These are phyloP conservation scores for Coemansia sp. DNA, from an alignment of 192 early-diverging fungal species.

Conservation along the genomic window DNA sequence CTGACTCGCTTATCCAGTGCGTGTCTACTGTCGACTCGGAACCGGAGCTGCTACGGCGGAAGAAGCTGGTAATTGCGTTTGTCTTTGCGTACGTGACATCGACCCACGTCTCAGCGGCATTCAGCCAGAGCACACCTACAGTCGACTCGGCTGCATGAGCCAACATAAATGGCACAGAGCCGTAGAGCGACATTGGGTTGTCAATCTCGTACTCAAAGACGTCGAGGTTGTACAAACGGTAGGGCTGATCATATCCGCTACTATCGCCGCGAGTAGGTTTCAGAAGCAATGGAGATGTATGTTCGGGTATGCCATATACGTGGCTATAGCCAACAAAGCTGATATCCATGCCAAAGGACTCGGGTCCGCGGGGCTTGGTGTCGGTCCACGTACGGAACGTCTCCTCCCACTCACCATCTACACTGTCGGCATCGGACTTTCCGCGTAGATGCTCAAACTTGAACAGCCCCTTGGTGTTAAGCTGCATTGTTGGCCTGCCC, in stretches of 20 bases:
- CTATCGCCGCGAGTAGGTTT: slow-evolving; percentile 78
- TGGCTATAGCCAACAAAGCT: slow-evolving; percentile 80
- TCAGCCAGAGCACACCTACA: slow-evolving; percentile 87
- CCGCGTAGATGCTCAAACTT: slow-evolving; percentile 73
- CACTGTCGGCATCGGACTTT: slow-evolving; percentile 36
- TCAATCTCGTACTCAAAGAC: slow-evolving; percentile 97
- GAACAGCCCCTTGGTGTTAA: slow-evolving; percentile 85
- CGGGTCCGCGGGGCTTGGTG: slow-evolving; percentile 92
- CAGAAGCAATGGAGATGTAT: slow-evolving; percentile 81
- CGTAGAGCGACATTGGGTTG: slow-evolving; percentile 96
- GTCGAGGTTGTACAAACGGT: slow-evolving; percentile 95
- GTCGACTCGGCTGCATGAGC: slow-evolving; percentile 76
- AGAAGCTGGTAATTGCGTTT: slow-evolving; percentile 28
- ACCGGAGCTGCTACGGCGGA: slow-evolving; percentile 24
- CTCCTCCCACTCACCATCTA: slow-evolving; percentile 80
- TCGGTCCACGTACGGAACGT: slow-evolving; percentile 85
- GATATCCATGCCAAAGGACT: slow-evolving; percentile 92
- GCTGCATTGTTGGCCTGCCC: slow-evolving; percentile 56
- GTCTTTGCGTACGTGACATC: slow-evolving; percentile 76
- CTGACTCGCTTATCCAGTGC: slow-evolving; percentile 95
- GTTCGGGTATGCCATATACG: slow-evolving; percentile 96
- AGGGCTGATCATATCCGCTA: slow-evolving; percentile 84
- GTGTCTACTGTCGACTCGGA: slow-evolving; percentile 51
- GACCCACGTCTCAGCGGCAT: slow-evolving; percentile 97
- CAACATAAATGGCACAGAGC: slow-evolving; percentile 90